Evolutionary conservation across 129 eudicot genomes (phyloP), one percentile per base, ranked within the genome.

Genomic region (Lonicera japonica): DNA sequence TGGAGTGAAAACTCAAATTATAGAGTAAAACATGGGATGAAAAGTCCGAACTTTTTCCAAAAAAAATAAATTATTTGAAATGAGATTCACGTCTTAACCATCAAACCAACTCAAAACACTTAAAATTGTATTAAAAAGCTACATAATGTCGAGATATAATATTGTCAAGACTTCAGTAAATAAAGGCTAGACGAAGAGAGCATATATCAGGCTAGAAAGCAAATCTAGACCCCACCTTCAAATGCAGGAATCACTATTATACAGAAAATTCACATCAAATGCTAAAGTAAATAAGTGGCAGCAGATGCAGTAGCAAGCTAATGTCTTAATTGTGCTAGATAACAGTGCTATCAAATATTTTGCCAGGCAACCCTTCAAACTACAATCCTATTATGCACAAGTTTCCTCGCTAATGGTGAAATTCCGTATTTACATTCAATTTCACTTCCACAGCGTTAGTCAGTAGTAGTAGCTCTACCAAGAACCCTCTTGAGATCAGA

Each of bases 401-500:
- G 34, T 53, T 56, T 56, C 55, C 61, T 67, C 61, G 57, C 84
- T 69, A 64, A 70, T 76, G 70, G 83, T 70, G 64, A 50, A 74
- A 65, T 83, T 72, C 73, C 74, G 65, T 72, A 68, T 64, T 61
- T 80, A 82, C 88, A 83, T 56, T 78, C 70, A 63, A 60, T 69
- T 29, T 29, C 36, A 29, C 36, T 29, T 29, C n/a, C 65, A 77
- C 72, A 68, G 70, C 68, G 69, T 76, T 25, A 48, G 71, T 82
- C 75, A 63, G 79, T 63, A 60, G 23, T 66, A 52, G 74, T 66
- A 70, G 57, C 69, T 80, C 77, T 77, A 11, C 89, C 94, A 80
- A 88, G 64, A 13, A 82, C 77, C 77, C 85, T 79, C 69, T 83
- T 79, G 66, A 88, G 72, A 69, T 88, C 96, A 5, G 77, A 82